Base-by-base conservation (phyloP, 2,329 filamentous ascomycete genomes). In the Colletotrichum kahawae region DNA sequence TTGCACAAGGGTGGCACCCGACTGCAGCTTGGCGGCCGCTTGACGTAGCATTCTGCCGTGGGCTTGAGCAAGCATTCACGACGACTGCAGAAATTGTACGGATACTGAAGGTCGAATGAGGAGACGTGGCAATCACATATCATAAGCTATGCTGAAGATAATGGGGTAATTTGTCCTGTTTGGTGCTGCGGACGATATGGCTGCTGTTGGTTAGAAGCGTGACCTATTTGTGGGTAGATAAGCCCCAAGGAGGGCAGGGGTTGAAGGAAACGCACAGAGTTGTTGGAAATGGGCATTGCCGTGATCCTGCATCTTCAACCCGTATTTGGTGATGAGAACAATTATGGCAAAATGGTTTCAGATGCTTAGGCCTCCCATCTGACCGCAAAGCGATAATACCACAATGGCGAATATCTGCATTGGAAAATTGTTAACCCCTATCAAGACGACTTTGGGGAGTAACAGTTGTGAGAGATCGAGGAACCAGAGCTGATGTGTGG, bases 311-410 rank as follows among this genome's bases (percentile, higher is more conserved):
- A 6, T 48, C n/a, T n/a, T 48, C 9, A 48, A 18, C 5, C 38
- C 18, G 3, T 0, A 21, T 2, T 10, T 51, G 5, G n/a, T 13
- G 13, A n/a, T 21, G 10, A 21, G 7, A 0, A 7, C 4, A n/a
- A 6, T 5, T n/a, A n/a, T 21, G n/a, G 0, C 4, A 51, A 51
- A 21, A 51, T 51, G 43, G 13, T 51, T 6, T 51, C 43, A 13
- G 43, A 48, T 10, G n/a, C n/a, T 13, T 13, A 21, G n/a, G 21
- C n/a, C 29, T 4, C 29, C 7, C 5, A 29, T 29, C 29, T 7
- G 29, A 29, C 29, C 29, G 29, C 29, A 7, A 29, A 6, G 29
- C 5, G 29, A 29, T 29, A 29, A 29, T 29, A 29, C 29, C 29
- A 29, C 7, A 29, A 7, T 7, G 5, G 29, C 24, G 24, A 24